Conservation (phyloP, 2,329 filamentous ascomycete genomes). For the Ceratocystis diversiconidia region DNA sequence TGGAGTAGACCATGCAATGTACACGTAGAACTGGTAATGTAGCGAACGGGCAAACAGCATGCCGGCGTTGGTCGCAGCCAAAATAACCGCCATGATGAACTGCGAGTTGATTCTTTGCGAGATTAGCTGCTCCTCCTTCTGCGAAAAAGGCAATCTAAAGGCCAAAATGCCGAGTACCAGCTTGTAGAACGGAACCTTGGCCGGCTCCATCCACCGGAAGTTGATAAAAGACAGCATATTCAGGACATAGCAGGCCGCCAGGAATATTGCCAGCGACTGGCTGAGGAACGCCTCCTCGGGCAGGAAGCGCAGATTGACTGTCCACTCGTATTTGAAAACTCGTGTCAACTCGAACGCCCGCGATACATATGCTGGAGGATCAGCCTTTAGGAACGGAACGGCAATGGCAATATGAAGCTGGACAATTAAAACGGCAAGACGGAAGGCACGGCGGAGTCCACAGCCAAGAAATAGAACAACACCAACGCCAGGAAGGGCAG, state of each 20-base stretch:
- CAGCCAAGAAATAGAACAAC: conserved; percentile 60
- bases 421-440: conserved; percentile 54
- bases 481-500: conserved; percentile 69
- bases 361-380: conserved; percentile 57
- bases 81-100: conserved; percentile 62
- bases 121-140: conserved; percentile 41
- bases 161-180: conserved; percentile 36
- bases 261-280: conserved; percentile 48
- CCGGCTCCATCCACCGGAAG: conserved; percentile 58
- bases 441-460: conserved; percentile 55
- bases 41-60: conserved; percentile 75
- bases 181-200: conserved; percentile 41
- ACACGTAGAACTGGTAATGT: conserved; percentile 92
- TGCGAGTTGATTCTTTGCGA: conserved; percentile 48
- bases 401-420: conserved; percentile 60
- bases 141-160: conserved; percentile 32
- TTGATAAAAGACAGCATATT: conserved; percentile 53
- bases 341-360: conserved; percentile 83
- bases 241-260: conserved; percentile 51
- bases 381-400: conserved; percentile 53
- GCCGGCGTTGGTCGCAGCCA: conserved; percentile 64
- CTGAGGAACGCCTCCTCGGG: conserved; percentile 66
- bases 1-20: conserved; percentile 77
- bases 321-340: conserved; percentile 94
- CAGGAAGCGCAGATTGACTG: conserved; percentile 97